A percentile compares a stretch with the other conserved stretches of the same genome.
Evolutionary conservation across 1,284 basidiomycete species (phyloP).

Genomic region (Ceratobasidium sp.): DNA sequence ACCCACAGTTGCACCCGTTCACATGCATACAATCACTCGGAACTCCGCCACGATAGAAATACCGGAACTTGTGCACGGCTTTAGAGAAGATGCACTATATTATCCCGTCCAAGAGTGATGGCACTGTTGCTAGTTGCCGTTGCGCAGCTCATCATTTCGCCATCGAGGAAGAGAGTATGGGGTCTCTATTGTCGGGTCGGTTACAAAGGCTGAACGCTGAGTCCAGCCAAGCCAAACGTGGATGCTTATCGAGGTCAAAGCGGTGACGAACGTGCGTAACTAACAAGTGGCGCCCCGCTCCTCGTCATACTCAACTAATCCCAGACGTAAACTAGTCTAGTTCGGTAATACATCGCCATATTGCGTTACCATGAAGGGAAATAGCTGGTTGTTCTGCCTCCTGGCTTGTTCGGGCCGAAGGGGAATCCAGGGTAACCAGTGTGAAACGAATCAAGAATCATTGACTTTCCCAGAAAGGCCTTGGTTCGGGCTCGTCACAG

Average conservation of each 20-base stretch:
- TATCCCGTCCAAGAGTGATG: too few relatives aligned
- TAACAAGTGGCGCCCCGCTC: background rate
- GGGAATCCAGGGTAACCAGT: background rate
- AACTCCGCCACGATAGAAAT: background rate
- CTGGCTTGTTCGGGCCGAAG: too few relatives aligned
- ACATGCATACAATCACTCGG: background rate
- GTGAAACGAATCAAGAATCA: background rate
- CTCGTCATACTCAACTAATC: background rate
- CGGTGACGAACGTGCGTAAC: background rate
- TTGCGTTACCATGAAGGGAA: background rate
- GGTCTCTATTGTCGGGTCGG: too few relatives aligned
- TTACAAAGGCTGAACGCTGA: too few relatives aligned
- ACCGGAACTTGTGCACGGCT: too few relatives aligned
- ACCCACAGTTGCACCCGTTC: background rate
- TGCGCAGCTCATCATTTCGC: too few relatives aligned
- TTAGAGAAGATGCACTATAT: too few relatives aligned
- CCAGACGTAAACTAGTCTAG: constrained; percentile 1
- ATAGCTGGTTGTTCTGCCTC: too few relatives aligned
- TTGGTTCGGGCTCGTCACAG: too few relatives aligned
- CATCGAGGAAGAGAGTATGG: too few relatives aligned
- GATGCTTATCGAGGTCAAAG: background rate
- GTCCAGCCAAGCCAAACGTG: too few relatives aligned
- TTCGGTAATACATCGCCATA: background rate
- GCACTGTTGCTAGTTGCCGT: too few relatives aligned
- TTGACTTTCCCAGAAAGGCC: background rate